Conservation (phyloP, 805 yeast species). For the Wickerhamiella lipophila region DNA sequence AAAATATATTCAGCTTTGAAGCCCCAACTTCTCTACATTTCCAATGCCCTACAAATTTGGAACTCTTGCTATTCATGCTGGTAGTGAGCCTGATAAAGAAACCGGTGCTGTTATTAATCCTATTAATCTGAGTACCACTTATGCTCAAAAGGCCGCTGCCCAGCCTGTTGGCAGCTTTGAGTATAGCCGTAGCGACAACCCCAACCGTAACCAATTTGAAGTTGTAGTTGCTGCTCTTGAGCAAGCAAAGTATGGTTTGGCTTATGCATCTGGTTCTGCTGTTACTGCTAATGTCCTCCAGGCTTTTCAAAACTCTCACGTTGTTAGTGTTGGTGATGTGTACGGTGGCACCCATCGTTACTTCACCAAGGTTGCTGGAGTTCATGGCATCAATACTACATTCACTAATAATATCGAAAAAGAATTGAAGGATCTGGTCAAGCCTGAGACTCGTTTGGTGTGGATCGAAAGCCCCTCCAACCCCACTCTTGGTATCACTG, state of each 20-base stretch:
- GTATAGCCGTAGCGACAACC: conserved; percentile 75
- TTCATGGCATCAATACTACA: conserved; percentile 59
- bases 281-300: conserved; percentile 68
- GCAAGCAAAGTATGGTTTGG: conserved; percentile 52
- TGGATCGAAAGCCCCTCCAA: conserved; percentile 87
- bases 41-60: conserved; percentile 36
- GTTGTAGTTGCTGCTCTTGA: conserved; percentile 67
- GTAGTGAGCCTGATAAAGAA: conserved; percentile 52
- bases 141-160: conserved; percentile 67
- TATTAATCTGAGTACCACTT: conserved; percentile 71
- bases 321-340: conserved; percentile 70
- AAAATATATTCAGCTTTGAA: background rate
- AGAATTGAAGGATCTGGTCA: conserved; percentile 46
- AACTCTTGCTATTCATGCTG: conserved; percentile 76
- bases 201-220: conserved; percentile 75
- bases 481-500: conserved; percentile 73
- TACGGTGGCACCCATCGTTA: conserved; percentile 89
- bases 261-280: conserved; percentile 78
- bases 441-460: conserved; percentile 54
- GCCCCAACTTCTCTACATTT: background rate
- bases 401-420: conserved; percentile 53
- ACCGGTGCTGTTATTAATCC: conserved; percentile 86
- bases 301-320: conserved; percentile 58
- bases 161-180: conserved; percentile 68
- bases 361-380: conserved; percentile 70